Percentiles rank a stretch among this genome's conserved stretches.
Evolutionary conservation across 108 stramenopile species (phyloP).

Genomic region (Ochromonas danica): DNA sequence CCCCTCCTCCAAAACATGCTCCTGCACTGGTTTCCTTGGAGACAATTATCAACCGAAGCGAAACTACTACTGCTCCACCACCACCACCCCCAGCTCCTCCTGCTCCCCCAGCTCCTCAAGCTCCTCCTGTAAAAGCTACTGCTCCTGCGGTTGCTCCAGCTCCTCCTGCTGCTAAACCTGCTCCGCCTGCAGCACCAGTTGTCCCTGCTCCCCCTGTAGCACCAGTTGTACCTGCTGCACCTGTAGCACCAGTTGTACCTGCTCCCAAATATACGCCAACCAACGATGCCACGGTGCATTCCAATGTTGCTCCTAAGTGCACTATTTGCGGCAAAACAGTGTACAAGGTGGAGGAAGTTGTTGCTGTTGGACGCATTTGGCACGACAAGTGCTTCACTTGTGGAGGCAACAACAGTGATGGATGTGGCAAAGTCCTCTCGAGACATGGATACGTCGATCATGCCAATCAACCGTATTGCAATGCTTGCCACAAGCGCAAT

Average conservation of each 20-base stretch:
- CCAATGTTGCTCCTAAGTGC: neutral
- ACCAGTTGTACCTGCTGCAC: neutral
- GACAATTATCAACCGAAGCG: neutral
- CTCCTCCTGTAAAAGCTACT: neutral
- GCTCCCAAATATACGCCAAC: neutral
- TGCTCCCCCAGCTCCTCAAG: neutral
- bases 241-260: neutral
- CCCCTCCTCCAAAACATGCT: neutral
- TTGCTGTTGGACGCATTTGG: neutral
- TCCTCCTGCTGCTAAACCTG: constrained; percentile 7
- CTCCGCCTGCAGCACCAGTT: no score
- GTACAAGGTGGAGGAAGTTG: constrained; percentile 15
- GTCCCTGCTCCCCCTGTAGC: neutral
- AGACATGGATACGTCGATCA: neutral
- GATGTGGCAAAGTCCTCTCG: constrained; percentile 5
- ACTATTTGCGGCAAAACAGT: constrained; percentile 1
- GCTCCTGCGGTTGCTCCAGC: neutral
- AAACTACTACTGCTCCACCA: neutral
- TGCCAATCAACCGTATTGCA: neutral
- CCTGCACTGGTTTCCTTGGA: no score
- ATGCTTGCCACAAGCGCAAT: neutral
- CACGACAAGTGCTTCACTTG: constrained; percentile 13
- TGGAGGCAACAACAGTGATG: neutral
- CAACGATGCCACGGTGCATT: neutral
- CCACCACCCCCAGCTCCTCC: no score